Conservation (phyloP, 2,329 filamentous ascomycete species). For the Madurella mycetomatis region DNA sequence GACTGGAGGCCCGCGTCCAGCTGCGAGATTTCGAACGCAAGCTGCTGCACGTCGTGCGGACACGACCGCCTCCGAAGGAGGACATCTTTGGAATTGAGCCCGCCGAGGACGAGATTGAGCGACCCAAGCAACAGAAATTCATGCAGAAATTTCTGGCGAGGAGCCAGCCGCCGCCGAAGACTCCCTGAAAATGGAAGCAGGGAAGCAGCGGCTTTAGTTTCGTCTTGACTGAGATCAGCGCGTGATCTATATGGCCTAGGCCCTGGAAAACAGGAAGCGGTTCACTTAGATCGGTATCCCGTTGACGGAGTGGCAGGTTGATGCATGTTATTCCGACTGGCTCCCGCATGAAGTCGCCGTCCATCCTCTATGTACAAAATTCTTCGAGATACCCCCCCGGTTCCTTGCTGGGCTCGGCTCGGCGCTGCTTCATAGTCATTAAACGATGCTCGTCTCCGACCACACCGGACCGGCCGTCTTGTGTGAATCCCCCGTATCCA, state of each 20-base stretch:
- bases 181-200: not conserved
- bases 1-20: constrained; percentile 71
- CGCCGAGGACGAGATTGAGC: constrained; percentile 30
- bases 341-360: not conserved
- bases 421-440: constrained; percentile 6
- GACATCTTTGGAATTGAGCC: constrained; percentile 44
- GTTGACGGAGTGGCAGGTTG: not conserved
- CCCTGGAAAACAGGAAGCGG: not conserved
- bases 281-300: not conserved
- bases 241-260: not conserved
- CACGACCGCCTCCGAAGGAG: constrained; percentile 51
- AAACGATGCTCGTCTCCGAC: constrained; percentile 5
- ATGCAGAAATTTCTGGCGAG: constrained; percentile 44
- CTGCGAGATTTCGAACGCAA: constrained; percentile 73
- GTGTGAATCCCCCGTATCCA: constrained; percentile 3
- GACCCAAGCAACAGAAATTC: constrained; percentile 44
- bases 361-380: constrained; percentile 19
- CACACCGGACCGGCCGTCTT: not conserved
- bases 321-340: constrained; percentile 4
- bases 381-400: constrained; percentile 15
- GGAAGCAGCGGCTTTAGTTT: not conserved
- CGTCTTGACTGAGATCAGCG: not conserved
- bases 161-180: constrained; percentile 3
- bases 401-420: constrained; percentile 6
- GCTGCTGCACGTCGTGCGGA: constrained; percentile 66